These are phyloP conservation scores for Gossypium longicalyx DNA, from an alignment of 345 rosid species.

Conservation along the genomic window DNA sequence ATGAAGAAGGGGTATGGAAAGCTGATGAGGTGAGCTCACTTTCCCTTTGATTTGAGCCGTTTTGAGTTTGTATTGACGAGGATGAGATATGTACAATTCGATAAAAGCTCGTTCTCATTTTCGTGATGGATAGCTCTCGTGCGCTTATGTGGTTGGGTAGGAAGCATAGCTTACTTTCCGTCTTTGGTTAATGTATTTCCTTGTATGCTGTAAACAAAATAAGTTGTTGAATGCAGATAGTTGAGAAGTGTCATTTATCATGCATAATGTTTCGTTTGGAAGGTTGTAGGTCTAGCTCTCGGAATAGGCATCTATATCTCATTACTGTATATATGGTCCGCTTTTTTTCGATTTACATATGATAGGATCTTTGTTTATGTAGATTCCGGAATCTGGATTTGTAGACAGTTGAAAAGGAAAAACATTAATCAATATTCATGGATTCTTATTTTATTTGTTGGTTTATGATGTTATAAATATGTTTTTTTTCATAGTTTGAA, in stretches of 20 bases:
- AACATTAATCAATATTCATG: background rate
- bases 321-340: background rate
- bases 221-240: background rate
- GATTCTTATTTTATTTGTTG: background rate
- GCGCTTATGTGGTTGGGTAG: background rate
- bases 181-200: constrained; percentile 1
- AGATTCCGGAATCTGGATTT: background rate
- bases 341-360: background rate
- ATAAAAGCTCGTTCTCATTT: background rate
- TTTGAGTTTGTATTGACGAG: background rate
- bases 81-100: background rate
- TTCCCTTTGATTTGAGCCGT: constrained; percentile 30
- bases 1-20: constrained; percentile 79
- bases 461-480: background rate
- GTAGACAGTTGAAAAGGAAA: background rate
- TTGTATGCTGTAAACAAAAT: background rate
- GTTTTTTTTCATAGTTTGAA: background rate
- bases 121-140: background rate
- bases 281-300: background rate
- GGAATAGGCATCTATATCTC: background rate
- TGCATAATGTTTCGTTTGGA: background rate
- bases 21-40: constrained; percentile 67
- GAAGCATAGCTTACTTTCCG: background rate
- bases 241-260: background rate
- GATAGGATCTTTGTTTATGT: constrained; percentile 2